Evolutionary conservation across 768 basidiomycete species (phyloP).

Genomic region (Lyophyllum decastes): DNA sequence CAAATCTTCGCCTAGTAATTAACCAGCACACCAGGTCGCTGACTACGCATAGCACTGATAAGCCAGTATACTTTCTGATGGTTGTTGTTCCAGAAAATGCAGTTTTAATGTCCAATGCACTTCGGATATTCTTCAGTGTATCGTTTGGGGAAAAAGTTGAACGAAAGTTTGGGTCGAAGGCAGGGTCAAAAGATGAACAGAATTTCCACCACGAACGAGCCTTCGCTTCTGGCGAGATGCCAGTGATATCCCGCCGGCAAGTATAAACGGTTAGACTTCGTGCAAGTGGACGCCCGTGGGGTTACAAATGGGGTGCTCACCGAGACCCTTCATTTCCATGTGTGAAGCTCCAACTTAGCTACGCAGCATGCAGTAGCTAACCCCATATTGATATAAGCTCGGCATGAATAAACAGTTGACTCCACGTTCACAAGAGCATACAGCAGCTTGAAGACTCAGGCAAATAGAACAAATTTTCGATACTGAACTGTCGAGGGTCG

Average conservation of each 20-base stretch:
- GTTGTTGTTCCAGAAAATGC: neutral
- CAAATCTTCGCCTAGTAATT: neutral
- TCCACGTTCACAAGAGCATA: neutral
- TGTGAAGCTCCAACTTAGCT: neutral
- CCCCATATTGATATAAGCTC: neutral
- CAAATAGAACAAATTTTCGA: neutral
- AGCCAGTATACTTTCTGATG: neutral
- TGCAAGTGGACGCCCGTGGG: neutral
- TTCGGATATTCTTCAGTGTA: neutral
- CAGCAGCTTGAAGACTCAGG: neutral
- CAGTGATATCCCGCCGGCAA: slow-evolving; percentile 6
- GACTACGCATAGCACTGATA: neutral
- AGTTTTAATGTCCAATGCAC: neutral
- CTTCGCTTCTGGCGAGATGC: neutral
- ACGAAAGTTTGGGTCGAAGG: neutral
- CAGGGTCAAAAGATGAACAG: slow-evolving; percentile 3
- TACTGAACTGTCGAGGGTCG: neutral
- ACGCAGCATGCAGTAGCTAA: neutral
- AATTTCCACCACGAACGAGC: neutral
- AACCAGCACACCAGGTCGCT: neutral
- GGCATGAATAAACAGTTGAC: neutral
- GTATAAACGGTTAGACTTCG: neutral
- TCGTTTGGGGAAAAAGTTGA: neutral
- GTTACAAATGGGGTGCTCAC: neutral
- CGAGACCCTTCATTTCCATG: neutral